These are phyloP conservation scores for Neocallimastix lanati DNA, from an alignment of 192 early-diverging fungal genomes.

Conservation along the genomic window DNA sequence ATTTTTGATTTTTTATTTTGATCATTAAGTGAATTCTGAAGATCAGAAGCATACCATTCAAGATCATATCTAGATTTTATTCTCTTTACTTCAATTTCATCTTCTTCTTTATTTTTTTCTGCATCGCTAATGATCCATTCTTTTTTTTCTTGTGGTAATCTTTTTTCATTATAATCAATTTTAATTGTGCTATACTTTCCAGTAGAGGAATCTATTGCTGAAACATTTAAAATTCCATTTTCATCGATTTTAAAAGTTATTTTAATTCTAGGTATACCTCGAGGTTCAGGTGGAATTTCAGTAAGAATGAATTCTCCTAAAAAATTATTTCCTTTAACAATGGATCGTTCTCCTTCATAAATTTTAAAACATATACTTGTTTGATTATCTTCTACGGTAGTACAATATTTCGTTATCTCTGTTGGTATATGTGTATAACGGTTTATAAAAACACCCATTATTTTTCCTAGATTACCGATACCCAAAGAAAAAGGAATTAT, in stretches of 20 bases:
- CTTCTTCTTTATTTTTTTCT: neutral
- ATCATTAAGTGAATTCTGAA: no score
- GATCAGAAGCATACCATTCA: no score
- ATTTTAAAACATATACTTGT: constrained; percentile 23
- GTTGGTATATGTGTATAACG: no score
- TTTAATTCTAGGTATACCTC: constrained; percentile 92
- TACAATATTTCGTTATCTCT: no score
- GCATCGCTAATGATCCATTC: constrained; percentile 81
- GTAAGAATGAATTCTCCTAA: constrained; percentile 94
- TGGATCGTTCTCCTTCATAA: constrained; percentile 90
- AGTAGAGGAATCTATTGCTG: no score
- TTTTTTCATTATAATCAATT: constrained; percentile 97
- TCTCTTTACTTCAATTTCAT: constrained; percentile 8
- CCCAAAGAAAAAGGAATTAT: no score
- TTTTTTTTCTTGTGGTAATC: constrained; percentile 91
- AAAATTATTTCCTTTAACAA: constrained; percentile 94
- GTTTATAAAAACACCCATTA: no score
- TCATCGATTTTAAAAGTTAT: constrained; percentile 92
- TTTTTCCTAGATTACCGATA: no score
- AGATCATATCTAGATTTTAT: no score
- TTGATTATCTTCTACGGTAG: no score
- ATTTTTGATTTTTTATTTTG: no score
- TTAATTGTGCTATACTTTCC: constrained; percentile 74
- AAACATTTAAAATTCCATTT: constrained; percentile 93
- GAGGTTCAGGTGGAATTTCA: constrained; percentile 89